phyloP scores from a whole-genome alignment of 306 rosid genomes.

The Aeschynomene evenia region DNA sequence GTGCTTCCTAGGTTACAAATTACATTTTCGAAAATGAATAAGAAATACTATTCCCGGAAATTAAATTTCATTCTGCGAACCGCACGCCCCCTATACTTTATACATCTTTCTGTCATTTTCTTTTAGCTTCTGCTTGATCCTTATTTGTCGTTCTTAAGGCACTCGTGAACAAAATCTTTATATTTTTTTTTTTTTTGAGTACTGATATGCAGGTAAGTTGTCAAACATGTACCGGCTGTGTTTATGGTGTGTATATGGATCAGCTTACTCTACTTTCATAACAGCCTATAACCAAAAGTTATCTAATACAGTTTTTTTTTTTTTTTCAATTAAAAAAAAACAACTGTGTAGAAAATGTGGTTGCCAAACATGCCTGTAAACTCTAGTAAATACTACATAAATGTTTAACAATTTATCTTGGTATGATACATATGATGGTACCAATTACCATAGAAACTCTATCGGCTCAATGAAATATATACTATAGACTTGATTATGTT shows the following conservation, averaged over 20 bases:
- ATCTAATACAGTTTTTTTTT: neutral
- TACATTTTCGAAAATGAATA: too few species aligned
- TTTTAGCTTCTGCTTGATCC: neutral
- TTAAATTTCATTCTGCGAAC: too few species aligned
- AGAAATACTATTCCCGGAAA: too few species aligned
- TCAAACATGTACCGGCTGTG: neutral
- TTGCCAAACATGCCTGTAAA: neutral
- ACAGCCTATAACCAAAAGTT: neutral
- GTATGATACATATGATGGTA: neutral
- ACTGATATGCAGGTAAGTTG: neutral
- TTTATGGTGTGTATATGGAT: neutral
- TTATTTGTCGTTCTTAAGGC: neutral
- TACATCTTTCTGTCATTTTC: too few species aligned
- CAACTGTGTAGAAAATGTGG: too few species aligned
- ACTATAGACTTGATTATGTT: constrained; percentile 13
- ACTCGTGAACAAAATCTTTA: neutral
- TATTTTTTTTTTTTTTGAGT: too few species aligned
- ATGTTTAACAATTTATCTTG: neutral
- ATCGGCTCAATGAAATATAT: neutral
- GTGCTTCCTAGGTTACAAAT: too few species aligned
- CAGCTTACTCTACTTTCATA: too few species aligned
- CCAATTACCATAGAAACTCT: neutral
- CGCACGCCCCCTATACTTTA: too few species aligned
- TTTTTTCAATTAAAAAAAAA: too few species aligned
- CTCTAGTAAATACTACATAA: neutral